Evolutionary conservation across 1,284 basidiomycete species (phyloP).

Genomic region (Ceratobasidium sp.): DNA sequence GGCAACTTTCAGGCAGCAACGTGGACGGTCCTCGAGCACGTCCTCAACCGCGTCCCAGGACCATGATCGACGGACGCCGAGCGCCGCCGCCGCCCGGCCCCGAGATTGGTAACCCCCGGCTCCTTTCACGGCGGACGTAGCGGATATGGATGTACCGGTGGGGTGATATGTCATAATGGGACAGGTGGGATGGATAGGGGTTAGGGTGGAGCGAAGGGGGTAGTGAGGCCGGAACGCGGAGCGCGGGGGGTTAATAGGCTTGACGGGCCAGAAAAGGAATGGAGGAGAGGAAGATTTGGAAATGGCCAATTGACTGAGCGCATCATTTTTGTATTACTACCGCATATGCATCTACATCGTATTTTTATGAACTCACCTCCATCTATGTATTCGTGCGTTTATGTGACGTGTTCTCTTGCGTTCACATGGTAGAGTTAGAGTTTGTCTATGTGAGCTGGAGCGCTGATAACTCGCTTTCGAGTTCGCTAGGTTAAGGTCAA

Average conservation of each 20-base stretch:
- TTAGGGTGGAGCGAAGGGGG: neutral
- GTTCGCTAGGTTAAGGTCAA: no score
- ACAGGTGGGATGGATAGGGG: conserved; percentile 8
- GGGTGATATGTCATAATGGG: neutral
- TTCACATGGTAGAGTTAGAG: no score
- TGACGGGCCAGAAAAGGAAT: no score
- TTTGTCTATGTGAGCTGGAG: no score
- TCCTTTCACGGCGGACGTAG: conserved; percentile 2
- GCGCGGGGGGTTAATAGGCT: neutral
- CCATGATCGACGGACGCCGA: conserved; percentile 10
- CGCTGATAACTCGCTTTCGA: no score
- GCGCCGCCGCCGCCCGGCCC: neutral
- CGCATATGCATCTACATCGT: conserved; percentile 1
- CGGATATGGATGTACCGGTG: conserved; percentile 13
- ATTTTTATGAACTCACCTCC: no score
- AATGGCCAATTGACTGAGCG: conserved; percentile 10
- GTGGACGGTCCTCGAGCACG: conserved; percentile 44
- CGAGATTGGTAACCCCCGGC: no score
- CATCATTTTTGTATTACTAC: conserved; percentile 41
- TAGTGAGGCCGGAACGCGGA: neutral
- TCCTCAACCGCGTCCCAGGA: conserved; percentile 38
- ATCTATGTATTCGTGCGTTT: no score
- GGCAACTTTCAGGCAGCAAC: conserved; percentile 40
- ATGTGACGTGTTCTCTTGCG: no score
- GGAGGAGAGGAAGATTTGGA: neutral